These are phyloP conservation scores for Pseudogymnoascus sp. DNA, from an alignment of 2,329 filamentous ascomycete genomes.

Conservation along the genomic window DNA sequence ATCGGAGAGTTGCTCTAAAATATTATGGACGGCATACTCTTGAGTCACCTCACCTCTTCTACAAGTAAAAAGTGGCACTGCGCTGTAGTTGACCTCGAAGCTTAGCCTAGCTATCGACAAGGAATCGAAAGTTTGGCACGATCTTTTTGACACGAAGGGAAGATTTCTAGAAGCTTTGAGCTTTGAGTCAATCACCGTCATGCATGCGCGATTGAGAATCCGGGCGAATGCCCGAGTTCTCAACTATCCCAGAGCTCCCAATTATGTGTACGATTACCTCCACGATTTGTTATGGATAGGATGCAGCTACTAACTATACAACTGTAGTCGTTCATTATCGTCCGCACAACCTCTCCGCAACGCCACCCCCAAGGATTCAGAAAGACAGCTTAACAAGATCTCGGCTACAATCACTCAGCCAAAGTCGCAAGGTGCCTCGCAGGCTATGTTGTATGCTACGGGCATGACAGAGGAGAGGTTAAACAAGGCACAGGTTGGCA, in stretches of 20 bases:
- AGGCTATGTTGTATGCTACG: conserved; percentile 97
- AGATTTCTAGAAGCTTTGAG: background rate
- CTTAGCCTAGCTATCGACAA: conserved; percentile 1
- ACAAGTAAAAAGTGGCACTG: background rate
- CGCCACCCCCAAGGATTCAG: conserved; percentile 21
- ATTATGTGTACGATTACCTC: conserved; percentile 24
- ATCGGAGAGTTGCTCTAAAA: conserved; percentile 7
- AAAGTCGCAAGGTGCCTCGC: conserved; percentile 95
- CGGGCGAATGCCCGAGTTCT: conserved; percentile 22
- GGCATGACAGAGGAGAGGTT: conserved; percentile 80
- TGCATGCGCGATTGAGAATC: conserved; percentile 21
- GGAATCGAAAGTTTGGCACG: background rate
- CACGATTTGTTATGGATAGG: conserved; percentile 11
- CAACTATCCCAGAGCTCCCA: conserved; percentile 22
- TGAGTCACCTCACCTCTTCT: background rate
- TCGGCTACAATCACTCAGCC: conserved; percentile 85
- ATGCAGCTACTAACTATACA: conserved; percentile 11
- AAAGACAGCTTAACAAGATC: conserved; percentile 65
- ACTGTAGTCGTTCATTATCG: conserved; percentile 24
- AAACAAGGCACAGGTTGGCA: conserved; percentile 94
- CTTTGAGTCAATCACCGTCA: background rate
- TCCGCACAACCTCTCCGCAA: conserved; percentile 21
- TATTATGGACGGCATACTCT: background rate
- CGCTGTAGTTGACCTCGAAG: background rate
- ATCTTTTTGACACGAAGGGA: background rate